These are phyloP conservation scores for Penicillium italicum DNA, from an alignment of 2,329 filamentous ascomycete genomes.

Conservation along the genomic window DNA sequence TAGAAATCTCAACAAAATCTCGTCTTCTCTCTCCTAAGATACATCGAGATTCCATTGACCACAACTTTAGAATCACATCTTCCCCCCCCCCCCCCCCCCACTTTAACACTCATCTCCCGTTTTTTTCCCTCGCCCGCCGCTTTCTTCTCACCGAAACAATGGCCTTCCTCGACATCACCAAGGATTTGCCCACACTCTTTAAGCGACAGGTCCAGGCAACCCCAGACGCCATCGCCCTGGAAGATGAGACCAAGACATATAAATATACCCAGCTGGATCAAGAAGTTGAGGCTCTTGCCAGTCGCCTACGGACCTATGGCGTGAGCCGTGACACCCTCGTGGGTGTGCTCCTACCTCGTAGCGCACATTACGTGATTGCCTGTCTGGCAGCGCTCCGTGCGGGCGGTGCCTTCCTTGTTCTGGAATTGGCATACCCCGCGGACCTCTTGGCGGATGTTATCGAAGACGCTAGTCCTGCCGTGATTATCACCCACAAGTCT, in stretches of 20 bases:
- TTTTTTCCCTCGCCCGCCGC: no score
- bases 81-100: no score
- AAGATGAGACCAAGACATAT: constrained; percentile 64
- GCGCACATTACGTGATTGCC: constrained; percentile 74
- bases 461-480: constrained; percentile 67
- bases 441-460: constrained; percentile 71
- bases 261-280: constrained; percentile 71
- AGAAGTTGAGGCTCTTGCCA: constrained; percentile 62
- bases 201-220: constrained; percentile 64
- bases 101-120: no score
- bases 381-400: constrained; percentile 74
- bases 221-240: constrained; percentile 66
- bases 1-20: constrained; percentile 7
- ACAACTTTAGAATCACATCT: neutral
- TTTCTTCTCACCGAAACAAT: constrained; percentile 50
- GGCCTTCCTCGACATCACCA: constrained; percentile 65
- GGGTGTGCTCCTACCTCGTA: constrained; percentile 70
- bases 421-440: constrained; percentile 74
- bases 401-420: constrained; percentile 74
- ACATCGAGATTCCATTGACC: neutral
- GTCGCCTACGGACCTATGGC: constrained; percentile 61
- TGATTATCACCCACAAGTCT: constrained; percentile 65
- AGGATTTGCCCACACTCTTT: constrained; percentile 71
- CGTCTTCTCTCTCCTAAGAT: neutral
- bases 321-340: constrained; percentile 71